A percentile compares a stretch with the other conserved stretches of the same genome.
Evolutionary conservation across 805 yeast species (phyloP).

Genomic region (Candida montana): DNA sequence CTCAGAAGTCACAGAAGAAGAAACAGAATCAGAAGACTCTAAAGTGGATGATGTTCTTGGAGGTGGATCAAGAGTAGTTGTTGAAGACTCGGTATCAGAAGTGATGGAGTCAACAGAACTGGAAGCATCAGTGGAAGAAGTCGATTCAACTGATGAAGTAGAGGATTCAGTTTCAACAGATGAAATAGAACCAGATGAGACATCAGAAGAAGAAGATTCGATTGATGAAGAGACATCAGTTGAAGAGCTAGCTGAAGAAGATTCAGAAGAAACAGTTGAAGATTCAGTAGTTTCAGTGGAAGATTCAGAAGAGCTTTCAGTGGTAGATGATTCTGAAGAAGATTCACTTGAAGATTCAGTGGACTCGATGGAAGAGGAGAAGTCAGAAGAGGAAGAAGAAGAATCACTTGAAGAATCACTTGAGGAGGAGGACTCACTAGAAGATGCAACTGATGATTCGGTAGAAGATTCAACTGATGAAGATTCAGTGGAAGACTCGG

Average conservation of each 20-base stretch:
- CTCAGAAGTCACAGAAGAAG: not conserved
- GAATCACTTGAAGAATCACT: not conserved
- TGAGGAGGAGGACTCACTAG: not conserved
- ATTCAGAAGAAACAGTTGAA: not conserved
- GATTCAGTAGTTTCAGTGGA: not conserved
- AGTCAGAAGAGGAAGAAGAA: not conserved
- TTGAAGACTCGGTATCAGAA: not conserved
- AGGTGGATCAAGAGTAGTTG: too few species aligned
- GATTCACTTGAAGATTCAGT: not conserved
- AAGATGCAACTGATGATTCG: not conserved
- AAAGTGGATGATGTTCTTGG: not conserved
- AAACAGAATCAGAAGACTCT: not conserved
- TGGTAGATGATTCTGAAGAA: not conserved
- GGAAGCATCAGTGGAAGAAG: too few species aligned
- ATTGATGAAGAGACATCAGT: too few species aligned
- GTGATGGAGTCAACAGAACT: not conserved
- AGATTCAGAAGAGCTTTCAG: not conserved
- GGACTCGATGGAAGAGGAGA: not conserved
- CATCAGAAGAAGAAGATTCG: too few species aligned
- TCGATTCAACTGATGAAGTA: too few species aligned
- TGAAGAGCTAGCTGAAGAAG: not conserved
- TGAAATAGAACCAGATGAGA: too few species aligned
- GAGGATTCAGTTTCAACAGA: too few species aligned
- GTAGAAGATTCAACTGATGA: not conserved
- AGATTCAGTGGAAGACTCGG: not conserved